phyloP scores from a whole-genome alignment of 331 rosid species.

The Phaseolus coccineus region DNA sequence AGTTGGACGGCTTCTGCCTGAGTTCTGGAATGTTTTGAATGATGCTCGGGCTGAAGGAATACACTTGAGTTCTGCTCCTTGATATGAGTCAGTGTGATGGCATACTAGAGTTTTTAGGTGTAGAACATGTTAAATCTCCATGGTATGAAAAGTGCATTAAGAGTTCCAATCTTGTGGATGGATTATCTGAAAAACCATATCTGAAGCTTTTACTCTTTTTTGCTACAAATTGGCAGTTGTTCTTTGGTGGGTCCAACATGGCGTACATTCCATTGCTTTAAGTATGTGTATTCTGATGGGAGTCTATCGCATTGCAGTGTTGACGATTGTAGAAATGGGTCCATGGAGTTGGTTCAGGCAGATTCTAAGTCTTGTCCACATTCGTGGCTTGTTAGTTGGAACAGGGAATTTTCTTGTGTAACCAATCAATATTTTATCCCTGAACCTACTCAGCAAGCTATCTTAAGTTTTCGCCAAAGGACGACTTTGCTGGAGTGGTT shows the following conservation, averaged over 20 bases:
- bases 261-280: conserved; percentile 49
- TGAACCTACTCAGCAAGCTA: conserved; percentile 50
- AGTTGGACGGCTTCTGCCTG: conserved; percentile 57
- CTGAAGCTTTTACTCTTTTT: conserved; percentile 63
- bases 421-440: conserved; percentile 56
- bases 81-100: conserved; percentile 52
- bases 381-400: conserved; percentile 72
- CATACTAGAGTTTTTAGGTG: conserved; percentile 62
- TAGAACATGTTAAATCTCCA: conserved; percentile 52
- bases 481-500: too few species aligned
- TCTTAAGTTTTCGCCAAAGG: neutral
- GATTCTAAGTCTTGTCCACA: neutral
- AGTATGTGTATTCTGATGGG: conserved; percentile 53
- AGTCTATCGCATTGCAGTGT: conserved; percentile 49
- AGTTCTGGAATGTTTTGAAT: conserved; percentile 61
- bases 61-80: conserved; percentile 57
- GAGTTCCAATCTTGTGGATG: conserved; percentile 58
- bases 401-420: conserved; percentile 40
- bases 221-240: conserved; percentile 51
- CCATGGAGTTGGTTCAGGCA: conserved; percentile 44
- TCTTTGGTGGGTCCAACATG: conserved; percentile 41
- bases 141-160: conserved; percentile 87
- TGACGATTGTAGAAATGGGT: conserved; percentile 13
- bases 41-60: conserved; percentile 52
- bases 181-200: conserved; percentile 64